Evolutionary conservation across 208 protist genomes (phyloP).

Genomic region (Wallacemonas sp.): DNA sequence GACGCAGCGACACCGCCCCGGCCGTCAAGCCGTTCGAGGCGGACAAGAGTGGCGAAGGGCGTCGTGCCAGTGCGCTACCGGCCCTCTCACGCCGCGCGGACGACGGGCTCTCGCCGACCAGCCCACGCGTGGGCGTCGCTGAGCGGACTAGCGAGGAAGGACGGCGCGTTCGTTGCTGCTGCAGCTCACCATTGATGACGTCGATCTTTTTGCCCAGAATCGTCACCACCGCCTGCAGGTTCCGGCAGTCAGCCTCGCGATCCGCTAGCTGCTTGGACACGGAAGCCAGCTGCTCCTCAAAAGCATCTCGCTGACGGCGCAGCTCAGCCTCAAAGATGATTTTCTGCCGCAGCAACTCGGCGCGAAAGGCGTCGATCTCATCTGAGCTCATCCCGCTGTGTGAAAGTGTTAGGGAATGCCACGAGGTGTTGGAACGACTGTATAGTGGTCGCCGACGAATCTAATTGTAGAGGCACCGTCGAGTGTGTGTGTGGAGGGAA

Average conservation of each 20-base stretch:
- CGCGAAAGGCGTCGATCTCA: slow-evolving; percentile 78
- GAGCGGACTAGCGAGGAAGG: slow-evolving; percentile 27
- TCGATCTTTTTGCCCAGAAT: slow-evolving; percentile 88
- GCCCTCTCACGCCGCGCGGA: slow-evolving; percentile 2
- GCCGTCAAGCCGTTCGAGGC: slow-evolving; percentile 1
- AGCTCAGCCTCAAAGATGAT: slow-evolving; percentile 89
- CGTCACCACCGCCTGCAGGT: slow-evolving; percentile 87
- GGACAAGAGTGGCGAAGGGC: slow-evolving; percentile 31
- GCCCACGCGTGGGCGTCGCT: slow-evolving; percentile 39
- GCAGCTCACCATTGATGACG: slow-evolving; percentile 34
- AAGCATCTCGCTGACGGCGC: slow-evolving; percentile 71
- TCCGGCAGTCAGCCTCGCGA: slow-evolving; percentile 85
- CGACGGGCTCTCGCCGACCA: background rate
- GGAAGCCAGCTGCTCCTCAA: slow-evolving; percentile 59
- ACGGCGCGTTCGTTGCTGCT: slow-evolving; percentile 9
- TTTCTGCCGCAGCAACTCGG: slow-evolving; percentile 86
- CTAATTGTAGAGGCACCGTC: background rate
- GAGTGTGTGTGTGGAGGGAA: background rate
- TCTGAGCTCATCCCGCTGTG: slow-evolving; percentile 37
- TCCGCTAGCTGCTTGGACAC: slow-evolving; percentile 75
- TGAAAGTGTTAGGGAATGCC: too few relatives aligned
- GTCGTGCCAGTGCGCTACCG: slow-evolving; percentile 19
- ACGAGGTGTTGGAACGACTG: too few relatives aligned
- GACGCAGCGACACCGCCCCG: slow-evolving; percentile 6
- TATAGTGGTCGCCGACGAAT: too few relatives aligned